phyloP scores from a whole-genome alignment of 495 filamentous ascomycete species.

The Penicillium odoratum region DNA sequence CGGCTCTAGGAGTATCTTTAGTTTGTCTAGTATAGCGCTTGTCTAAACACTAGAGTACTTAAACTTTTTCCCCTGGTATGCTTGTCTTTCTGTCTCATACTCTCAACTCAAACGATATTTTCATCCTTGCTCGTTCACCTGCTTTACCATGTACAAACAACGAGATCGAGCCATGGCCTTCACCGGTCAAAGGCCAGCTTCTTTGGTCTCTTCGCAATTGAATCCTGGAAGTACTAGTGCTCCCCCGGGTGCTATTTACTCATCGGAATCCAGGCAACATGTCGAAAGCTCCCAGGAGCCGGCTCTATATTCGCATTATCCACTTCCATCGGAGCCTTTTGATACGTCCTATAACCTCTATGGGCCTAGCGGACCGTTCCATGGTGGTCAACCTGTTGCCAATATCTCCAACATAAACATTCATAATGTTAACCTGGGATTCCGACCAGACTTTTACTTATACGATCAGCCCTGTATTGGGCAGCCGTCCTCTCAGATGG shows the following conservation, averaged over 20 bases:
- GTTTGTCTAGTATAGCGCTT: not conserved
- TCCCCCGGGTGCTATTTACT: not conserved
- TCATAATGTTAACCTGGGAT: not conserved
- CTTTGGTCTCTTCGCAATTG: not conserved
- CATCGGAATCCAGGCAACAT: not conserved
- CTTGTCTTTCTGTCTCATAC: too few relatives aligned
- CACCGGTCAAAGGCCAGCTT: too few relatives aligned
- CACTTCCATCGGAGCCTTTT: not conserved
- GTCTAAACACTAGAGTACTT: too few relatives aligned
- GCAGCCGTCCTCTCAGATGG: not conserved
- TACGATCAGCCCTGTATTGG: not conserved
- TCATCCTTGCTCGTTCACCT: too few relatives aligned
- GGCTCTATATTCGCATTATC: not conserved
- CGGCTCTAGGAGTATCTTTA: not conserved
- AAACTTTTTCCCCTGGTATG: too few relatives aligned
- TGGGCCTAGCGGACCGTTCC: not conserved
- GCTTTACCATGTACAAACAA: not conserved
- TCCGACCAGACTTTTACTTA: not conserved
- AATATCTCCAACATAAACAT: not conserved
- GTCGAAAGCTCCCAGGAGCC: not conserved
- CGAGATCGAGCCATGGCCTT: not conserved
- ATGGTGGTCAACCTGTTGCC: not conserved
- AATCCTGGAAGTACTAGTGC: not conserved
- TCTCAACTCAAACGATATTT: too few relatives aligned
- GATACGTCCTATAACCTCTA: not conserved